A percentile compares a stretch with the other conserved stretches of the same genome.
phyloP scores from a whole-genome alignment of 179 eudicot species.

The Gypsophila paniculata region DNA sequence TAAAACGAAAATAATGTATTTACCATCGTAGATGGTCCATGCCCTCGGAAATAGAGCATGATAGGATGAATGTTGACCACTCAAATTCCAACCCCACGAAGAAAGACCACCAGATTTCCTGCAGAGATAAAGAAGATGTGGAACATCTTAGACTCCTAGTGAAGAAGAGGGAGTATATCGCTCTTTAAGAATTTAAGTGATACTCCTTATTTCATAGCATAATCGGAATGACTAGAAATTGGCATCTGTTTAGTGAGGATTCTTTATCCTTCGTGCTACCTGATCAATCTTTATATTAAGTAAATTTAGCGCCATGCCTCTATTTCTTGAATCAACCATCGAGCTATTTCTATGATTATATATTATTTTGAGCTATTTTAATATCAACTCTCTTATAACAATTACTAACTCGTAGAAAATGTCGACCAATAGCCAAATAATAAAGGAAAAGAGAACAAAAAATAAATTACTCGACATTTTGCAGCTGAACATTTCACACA shows the following conservation, averaged over 20 bases:
- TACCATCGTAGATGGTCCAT: constrained; percentile 98
- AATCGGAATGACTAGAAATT: background rate
- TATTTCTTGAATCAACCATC: background rate
- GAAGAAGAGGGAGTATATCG: background rate
- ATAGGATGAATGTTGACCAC: constrained; percentile 95
- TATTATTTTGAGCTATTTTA: no score
- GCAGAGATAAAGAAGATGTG: constrained; percentile 21
- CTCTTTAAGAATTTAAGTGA: background rate
- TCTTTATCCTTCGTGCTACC: background rate
- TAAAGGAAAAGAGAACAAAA: background rate
- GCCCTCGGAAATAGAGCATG: constrained; percentile 97
- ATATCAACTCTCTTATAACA: background rate
- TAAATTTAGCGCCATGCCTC: background rate
- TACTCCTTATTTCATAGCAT: background rate
- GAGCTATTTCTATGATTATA: background rate
- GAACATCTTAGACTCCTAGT: no score
- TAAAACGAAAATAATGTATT: constrained; percentile 15
- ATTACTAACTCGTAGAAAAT: background rate
- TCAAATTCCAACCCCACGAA: constrained; percentile 99
- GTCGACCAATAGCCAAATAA: background rate
- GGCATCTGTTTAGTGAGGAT: background rate
- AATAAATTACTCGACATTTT: background rate
- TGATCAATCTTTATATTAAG: background rate
- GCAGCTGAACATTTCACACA: background rate
- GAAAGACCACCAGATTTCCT: constrained; percentile 77